Evolutionary conservation across 73 alveolate species (phyloP).

Genomic region (Halteria grandinella): DNA sequence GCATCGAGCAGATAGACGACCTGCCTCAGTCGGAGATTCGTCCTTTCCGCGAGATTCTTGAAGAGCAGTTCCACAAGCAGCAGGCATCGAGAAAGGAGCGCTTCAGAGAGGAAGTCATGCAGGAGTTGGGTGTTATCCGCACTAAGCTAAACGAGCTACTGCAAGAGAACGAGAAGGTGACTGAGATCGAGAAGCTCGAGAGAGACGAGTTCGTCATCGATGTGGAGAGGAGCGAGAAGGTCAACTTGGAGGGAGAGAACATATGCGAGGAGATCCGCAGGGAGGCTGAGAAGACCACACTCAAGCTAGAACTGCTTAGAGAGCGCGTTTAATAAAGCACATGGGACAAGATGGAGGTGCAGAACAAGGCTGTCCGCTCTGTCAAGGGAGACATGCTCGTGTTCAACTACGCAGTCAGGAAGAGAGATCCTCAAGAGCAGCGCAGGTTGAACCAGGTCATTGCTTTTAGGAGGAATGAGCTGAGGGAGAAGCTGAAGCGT

Average conservation of each 20-base stretch:
- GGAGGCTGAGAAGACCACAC: conserved; percentile 74
- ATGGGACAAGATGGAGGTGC: conserved; percentile 84
- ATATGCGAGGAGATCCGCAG: conserved; percentile 84
- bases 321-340: conserved; percentile 76
- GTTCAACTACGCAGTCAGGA: conserved; percentile 77
- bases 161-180: conserved; percentile 87
- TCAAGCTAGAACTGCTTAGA: conserved; percentile 70
- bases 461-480: conserved; percentile 78
- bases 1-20: conserved; percentile 61
- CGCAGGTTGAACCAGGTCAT: conserved; percentile 65
- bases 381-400: conserved; percentile 72
- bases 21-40: conserved; percentile 52
- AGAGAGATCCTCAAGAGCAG: conserved; percentile 68
- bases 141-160: conserved; percentile 79
- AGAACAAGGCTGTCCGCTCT: conserved; percentile 69
- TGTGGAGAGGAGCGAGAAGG: conserved; percentile 80
- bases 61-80: conserved; percentile 65
- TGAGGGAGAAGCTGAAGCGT: conserved; percentile 66
- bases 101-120: conserved; percentile 76
- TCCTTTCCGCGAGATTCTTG: conserved; percentile 66
- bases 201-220: conserved; percentile 96
- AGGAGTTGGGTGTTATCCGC: conserved; percentile 79
- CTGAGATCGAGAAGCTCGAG: conserved; percentile 90
- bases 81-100: conserved; percentile 73
- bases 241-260: conserved; percentile 79